A percentile compares a stretch with the other conserved stretches of the same genome.
These are phyloP conservation scores for Xylariaceae sp. DNA, from an alignment of 2,329 filamentous ascomycete species.

Conservation along the genomic window DNA sequence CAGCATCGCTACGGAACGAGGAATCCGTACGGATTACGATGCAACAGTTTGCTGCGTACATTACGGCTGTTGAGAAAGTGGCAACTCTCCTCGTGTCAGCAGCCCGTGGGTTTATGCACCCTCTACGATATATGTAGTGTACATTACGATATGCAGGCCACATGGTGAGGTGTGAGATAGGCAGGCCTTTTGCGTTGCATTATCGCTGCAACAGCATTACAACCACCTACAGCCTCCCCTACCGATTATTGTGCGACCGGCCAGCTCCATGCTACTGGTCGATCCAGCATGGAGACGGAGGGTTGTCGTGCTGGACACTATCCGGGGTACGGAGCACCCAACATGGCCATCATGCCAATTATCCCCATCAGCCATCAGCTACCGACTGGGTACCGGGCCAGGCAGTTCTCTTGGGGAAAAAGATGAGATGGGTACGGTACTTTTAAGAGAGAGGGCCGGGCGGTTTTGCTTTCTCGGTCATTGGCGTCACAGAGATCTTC, in stretches of 20 bases:
- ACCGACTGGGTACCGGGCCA: too few relatives aligned
- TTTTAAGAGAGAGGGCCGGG: background rate
- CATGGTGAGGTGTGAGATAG: constrained; percentile 19
- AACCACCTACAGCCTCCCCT: background rate
- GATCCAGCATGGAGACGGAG: background rate
- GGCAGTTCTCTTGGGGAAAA: too few relatives aligned
- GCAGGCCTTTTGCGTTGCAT: constrained; percentile 15
- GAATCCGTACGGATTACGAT: too few relatives aligned
- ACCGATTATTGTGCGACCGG: background rate
- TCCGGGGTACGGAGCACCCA: background rate
- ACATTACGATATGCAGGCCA: constrained; percentile 18
- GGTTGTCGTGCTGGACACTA: background rate
- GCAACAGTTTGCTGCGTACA: background rate
- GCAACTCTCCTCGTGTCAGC: constrained; percentile 18
- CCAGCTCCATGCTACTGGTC: background rate
- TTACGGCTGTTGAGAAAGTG: constrained; percentile 5
- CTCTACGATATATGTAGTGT: background rate
- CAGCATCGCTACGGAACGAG: too few relatives aligned
- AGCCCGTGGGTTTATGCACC: constrained; percentile 19
- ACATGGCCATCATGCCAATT: background rate
- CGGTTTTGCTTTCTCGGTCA: background rate
- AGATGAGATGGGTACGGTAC: too few relatives aligned
- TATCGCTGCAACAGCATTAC: constrained; percentile 9
- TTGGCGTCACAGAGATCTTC: background rate
- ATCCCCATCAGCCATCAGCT: too few relatives aligned